Evolutionary conservation across 176 grass and related monocot genomes (phyloP), one percentile per base, ranked within the genome.

Genomic region (Urochloa ruziziensis): DNA sequence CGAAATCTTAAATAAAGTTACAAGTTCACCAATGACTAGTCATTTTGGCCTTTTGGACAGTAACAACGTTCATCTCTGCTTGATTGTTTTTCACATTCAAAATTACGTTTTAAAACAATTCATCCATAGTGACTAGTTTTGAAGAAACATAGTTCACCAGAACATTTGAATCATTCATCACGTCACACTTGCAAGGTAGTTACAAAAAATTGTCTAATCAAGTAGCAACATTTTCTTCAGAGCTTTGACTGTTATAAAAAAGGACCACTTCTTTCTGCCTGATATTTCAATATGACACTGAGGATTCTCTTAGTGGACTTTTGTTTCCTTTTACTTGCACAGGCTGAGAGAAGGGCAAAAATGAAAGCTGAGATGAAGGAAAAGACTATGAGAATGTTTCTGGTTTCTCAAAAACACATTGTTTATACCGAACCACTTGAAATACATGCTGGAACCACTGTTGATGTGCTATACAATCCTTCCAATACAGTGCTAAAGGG

Each of bases 391-490:
- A 91, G 86, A 80, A 74, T 48, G 67, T 98, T 98, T 84, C 62
- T 98, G 67, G 79, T 98, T 60, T 98, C 95, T 28, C 95, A 98
- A 57, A 98, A 95, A 58, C 92, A 98, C 71, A 91, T 95, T 66
- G 91, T 98, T 66, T 98, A 95, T 76, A 93, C 95, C 0, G 95
- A 98, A 54, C 95, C 95, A 33, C 83, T 98, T 81, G 92, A 91
- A 83, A 65, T 95, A 81, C 74, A 10, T 71, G 95, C 92, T 68
- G 95, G 95, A 91, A 82, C 84, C 19, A 84, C 75, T 44, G 86
- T 98, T 62, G 75, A 86, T 73, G 87, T 98, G 66, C 82, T 94
- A 5, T 98, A 98, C 68, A 94, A 95, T 87, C 95, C 92, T 79
- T 93, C 70, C 12, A 94, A 88, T 71, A 98, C 95, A 19, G 81